Evolutionary conservation across 805 yeast species (phyloP), one percentile per base, ranked within the genome.

Genomic region (Candida stauntonica): DNA sequence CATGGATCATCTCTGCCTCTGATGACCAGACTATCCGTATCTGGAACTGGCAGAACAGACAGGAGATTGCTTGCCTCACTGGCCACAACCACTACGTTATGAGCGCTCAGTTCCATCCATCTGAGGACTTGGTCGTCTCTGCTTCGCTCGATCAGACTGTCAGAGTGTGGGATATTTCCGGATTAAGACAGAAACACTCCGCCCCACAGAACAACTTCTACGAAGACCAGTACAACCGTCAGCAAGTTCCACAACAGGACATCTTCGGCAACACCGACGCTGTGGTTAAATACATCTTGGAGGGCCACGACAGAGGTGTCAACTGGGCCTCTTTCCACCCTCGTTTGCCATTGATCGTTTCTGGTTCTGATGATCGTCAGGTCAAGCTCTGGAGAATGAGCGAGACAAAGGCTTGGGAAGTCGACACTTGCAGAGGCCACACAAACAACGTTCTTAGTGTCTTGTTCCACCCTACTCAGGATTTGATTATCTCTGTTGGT

Each of bases 41-140:
- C 50, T 93, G 99, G 99, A 94, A 93, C 67, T 93, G 99, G 99
- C 99, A 94, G 70, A 89, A 89, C 62, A 80, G 99, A 53, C 91
- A 88, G 61, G 98, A 93, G 56, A 84, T 93, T 57, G 98, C 98
- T 8, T 87, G 96, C 56, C 68, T 93, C 51, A 91, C 99, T 7
- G 99, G 99, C 46, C 99, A 93, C 64, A 89, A 87, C 66, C 99
- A 93, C 67, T 93, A 94, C 64, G 97, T 93, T 39, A 86, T 93
- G 93, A 85, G 94, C 54, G 98, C 99, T 3, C 94, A 86, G 63
- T 93, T 93, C 75, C 99, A 93, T 61, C 97, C 97, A 31, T 69
- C 81, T 33, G 96, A 94, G 53, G 98, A 93, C 63, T 72, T 94
- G 55, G 81, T 93, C 52, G 97, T 93, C 18, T 86, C 96, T 24